Evolutionary conservation across 306 rosid species (phyloP).

Genomic region (Malus asiatica): DNA sequence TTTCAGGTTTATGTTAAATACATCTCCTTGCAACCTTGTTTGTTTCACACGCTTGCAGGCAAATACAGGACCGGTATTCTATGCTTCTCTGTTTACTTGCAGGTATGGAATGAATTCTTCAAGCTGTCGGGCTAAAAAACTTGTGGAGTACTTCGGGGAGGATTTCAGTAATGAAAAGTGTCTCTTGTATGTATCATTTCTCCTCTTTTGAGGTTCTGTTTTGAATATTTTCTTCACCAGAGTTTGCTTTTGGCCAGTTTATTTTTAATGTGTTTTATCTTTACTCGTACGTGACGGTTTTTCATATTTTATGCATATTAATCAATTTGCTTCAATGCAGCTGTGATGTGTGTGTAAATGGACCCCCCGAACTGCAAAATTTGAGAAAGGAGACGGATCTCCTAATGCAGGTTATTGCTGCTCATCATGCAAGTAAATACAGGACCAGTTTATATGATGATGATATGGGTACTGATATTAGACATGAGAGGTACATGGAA

Average conservation of each 20-base stretch:
- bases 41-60: background rate
- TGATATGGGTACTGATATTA: constrained; percentile 17
- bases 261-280: background rate
- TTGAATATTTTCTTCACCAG: background rate
- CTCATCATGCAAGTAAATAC: constrained; percentile 44
- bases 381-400: constrained; percentile 64
- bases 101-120: constrained; percentile 88
- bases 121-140: constrained; percentile 67
- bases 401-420: constrained; percentile 54
- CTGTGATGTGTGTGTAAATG: constrained; percentile 76
- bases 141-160: constrained; percentile 90
- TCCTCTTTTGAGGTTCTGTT: background rate
- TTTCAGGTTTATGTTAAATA: constrained; percentile 62
- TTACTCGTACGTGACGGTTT: background rate
- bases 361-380: constrained; percentile 69
- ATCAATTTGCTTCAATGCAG: constrained; percentile 26
- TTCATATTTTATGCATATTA: background rate
- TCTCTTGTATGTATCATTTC: constrained; percentile 48
- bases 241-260: background rate
- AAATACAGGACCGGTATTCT: background rate
- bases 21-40: constrained; percentile 14
- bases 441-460: constrained; percentile 30
- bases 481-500: constrained; percentile 22
- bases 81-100: constrained; percentile 11
- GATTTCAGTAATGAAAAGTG: constrained; percentile 54